A percentile compares a stretch with the other conserved stretches of the same genome.
Conservation (phyloP, 805 yeast species). For the Kluyveromyces siamensis region DNA sequence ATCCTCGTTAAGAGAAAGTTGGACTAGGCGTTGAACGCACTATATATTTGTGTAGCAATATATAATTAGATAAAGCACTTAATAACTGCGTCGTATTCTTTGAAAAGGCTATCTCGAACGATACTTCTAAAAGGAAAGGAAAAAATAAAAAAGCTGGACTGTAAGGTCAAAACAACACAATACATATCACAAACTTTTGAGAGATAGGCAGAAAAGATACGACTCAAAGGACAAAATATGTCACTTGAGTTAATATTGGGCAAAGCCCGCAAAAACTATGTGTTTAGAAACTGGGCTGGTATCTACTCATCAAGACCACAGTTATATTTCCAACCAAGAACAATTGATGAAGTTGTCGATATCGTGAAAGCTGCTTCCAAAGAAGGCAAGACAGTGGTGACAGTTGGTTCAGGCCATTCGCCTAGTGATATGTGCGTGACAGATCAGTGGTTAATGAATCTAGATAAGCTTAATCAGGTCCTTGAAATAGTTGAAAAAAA, state of each 20-base stretch:
- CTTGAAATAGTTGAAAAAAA: conserved; percentile 37
- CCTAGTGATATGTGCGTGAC: conserved; percentile 90
- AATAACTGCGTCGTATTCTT: too few species aligned
- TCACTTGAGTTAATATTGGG: not conserved
- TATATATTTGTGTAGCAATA: too few species aligned
- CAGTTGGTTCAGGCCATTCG: conserved; percentile 91
- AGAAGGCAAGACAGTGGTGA: conserved; percentile 56
- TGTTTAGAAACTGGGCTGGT: conserved; percentile 68
- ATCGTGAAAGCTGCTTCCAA: conserved; percentile 60
- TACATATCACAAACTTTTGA: not conserved
- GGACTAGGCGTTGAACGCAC: too few species aligned
- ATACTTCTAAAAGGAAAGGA: not conserved
- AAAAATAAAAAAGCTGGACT: not conserved
- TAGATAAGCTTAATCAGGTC: conserved; percentile 65
- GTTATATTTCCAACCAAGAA: conserved; percentile 68
- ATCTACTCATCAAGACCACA: conserved; percentile 74
- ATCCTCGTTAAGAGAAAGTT: too few species aligned
- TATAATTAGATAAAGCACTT: too few species aligned
- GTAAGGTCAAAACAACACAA: not conserved
- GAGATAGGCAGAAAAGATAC: not conserved
- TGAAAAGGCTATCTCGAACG: not conserved
- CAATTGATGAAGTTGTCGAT: conserved; percentile 55
- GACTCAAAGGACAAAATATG: not conserved
- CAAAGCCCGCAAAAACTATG: conserved; percentile 24
- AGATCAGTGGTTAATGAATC: conserved; percentile 75